Conservation (phyloP, 2,329 filamentous ascomycete genomes). For the Cladosporium sp. region DNA sequence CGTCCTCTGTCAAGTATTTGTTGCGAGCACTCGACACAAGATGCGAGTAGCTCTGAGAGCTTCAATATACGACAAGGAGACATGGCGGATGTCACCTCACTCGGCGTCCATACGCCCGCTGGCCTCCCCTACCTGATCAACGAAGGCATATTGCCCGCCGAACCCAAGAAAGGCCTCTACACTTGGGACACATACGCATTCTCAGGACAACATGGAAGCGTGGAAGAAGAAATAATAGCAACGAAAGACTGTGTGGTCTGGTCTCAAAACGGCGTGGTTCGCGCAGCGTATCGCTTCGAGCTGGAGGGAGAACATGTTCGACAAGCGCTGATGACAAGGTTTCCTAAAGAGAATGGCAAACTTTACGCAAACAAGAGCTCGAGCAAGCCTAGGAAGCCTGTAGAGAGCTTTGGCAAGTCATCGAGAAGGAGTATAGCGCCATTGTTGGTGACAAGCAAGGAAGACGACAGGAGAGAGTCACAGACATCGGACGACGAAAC, state of each 20-base stretch:
- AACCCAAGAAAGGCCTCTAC: slow-evolving; percentile 62
- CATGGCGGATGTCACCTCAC: slow-evolving; percentile 90
- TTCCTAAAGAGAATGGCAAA: slow-evolving; percentile 44
- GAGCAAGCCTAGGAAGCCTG: background rate
- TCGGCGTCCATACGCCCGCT: slow-evolving; percentile 84
- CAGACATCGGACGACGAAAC: background rate
- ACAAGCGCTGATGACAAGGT: slow-evolving; percentile 81
- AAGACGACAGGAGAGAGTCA: background rate
- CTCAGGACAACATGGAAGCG: slow-evolving; percentile 30
- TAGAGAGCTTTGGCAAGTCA: slow-evolving; percentile 1
- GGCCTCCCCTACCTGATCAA: slow-evolving; percentile 76
- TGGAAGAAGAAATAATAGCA: slow-evolving; percentile 73
- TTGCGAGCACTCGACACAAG: too few species aligned
- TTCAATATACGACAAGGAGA: background rate
- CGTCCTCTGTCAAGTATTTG: background rate
- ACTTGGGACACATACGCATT: slow-evolving; percentile 63
- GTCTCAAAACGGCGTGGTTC: slow-evolving; percentile 79
- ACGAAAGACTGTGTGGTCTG: slow-evolving; percentile 75
- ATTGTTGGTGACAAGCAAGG: background rate
- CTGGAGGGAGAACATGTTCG: slow-evolving; percentile 78
- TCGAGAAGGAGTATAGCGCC: slow-evolving; percentile 2
- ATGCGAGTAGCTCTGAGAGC: too few species aligned
- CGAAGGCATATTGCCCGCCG: slow-evolving; percentile 66
- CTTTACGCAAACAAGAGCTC: background rate
- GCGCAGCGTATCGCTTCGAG: slow-evolving; percentile 79